A percentile compares a stretch with the other conserved stretches of the same genome.
phyloP scores from a whole-genome alignment of 148 eudicot species.

The Rhododendron molle region DNA sequence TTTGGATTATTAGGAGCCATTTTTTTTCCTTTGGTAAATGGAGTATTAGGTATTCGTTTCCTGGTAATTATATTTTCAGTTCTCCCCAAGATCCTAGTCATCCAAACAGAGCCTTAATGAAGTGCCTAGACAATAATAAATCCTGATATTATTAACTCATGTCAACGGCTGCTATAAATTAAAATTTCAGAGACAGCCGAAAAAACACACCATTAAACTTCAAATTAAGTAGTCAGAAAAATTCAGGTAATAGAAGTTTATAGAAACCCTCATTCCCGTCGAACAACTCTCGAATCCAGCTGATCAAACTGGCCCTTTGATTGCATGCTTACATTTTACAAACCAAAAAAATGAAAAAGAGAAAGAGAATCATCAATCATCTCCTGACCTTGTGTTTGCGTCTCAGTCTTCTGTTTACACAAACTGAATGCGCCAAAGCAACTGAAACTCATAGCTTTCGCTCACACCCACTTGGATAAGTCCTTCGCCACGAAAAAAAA shows the following conservation, averaged over 20 bases:
- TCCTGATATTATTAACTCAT: not conserved
- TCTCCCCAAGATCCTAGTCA: too few species aligned
- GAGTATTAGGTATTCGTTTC: too few species aligned
- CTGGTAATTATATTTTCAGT: too few species aligned
- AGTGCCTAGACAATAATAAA: not conserved
- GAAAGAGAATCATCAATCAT: not conserved
- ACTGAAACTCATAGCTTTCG: constrained; percentile 8
- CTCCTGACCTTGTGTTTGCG: constrained; percentile 7
- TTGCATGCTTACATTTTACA: not conserved
- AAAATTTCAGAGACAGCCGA: not conserved
- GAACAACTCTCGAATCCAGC: not conserved
- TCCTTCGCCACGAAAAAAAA: not conserved
- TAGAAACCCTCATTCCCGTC: too few species aligned
- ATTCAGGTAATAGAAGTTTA: not conserved
- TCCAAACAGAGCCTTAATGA: not conserved
- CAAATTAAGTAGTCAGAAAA: not conserved
- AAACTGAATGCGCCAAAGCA: constrained; percentile 11
- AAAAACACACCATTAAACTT: not conserved
- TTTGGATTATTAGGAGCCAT: too few species aligned
- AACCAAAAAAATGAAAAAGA: too few species aligned
- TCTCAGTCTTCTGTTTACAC: constrained; percentile 4
- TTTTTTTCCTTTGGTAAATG: too few species aligned
- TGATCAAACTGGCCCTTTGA: too few species aligned
- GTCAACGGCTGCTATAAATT: not conserved
- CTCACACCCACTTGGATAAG: not conserved